Evolutionary conservation across 2,329 filamentous ascomycete species (phyloP), one percentile per base, ranked within the genome.

Genomic region (Fusarium odoratissimum): DNA sequence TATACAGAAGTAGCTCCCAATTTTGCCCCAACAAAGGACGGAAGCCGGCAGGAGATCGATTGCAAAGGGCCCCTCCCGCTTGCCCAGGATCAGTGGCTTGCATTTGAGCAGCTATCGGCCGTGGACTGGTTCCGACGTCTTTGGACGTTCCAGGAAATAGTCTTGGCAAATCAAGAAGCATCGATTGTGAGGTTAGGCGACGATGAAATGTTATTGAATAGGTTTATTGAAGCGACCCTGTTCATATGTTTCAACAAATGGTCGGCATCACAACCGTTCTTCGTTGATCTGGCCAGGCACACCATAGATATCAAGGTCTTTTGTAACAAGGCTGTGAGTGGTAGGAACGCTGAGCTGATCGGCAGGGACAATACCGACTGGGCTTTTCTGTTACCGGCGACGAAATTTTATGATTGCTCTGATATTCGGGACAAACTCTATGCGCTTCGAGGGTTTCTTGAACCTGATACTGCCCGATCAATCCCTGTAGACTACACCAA

Each of bases 401-500:
- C 59, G 8, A 31, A 14, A 8, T 4, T 11, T 17, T n/a, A 46
- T n/a, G 31, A 58, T 9, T 63, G 42, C 12, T 42, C 28, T 12
- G 60, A 63, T 10, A 37, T 21, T 10, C 54, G 60, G 6, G 60
- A 59, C 8, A 59, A 35, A 12, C 21, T 59, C 11, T 63, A 35
- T 16, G 35, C 52, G 1, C 4, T 63, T 4, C 44, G n/a, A 3
- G 60, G 60, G 1, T n/a, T 59, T 7, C 14, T 63, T 2, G 6
- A 17, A 11, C 30, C 30, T 17, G 35, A 49, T 3, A 6, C 23
- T 4, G 30, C 54, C 11, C 9, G 33, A 17, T 59, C 19, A 0
- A 59, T 63, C 17, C 31, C 21, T 14, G 28, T 40, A 7, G 54
- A 63, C 11, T 63, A 63, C 9, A 37, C 30, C 8, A 63, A 58